Conservation (phyloP, 805 yeast species). For the Yamadazyma endophytica region DNA sequence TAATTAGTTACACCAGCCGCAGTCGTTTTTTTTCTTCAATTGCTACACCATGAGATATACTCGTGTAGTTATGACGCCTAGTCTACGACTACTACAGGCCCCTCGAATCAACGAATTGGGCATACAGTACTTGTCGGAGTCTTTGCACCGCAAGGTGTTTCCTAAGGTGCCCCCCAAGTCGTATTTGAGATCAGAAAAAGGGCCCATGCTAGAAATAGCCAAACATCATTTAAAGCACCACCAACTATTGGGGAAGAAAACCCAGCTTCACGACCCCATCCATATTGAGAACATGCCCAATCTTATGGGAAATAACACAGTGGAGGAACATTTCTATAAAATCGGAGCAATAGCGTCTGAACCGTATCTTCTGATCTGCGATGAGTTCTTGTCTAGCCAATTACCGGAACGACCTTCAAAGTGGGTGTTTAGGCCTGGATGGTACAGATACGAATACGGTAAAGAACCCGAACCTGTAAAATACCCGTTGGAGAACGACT, state of each 20-base stretch:
- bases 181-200: conserved; percentile 24
- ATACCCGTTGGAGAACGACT: conserved; percentile 64
- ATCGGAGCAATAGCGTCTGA: conserved; percentile 57
- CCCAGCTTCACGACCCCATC: conserved; percentile 59
- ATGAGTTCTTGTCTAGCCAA: conserved; percentile 31
- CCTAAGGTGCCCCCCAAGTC: conserved; percentile 31
- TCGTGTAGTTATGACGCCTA: no score
- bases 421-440: conserved; percentile 69
- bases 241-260: conserved; percentile 70
- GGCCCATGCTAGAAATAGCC: conserved; percentile 47
- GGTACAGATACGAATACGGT: conserved; percentile 69
- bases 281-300: conserved; percentile 56
- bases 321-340: conserved; percentile 83
- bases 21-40: no score
- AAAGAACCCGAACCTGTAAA: conserved; percentile 52
- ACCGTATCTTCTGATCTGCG: conserved; percentile 55
- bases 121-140: conserved; percentile 66
- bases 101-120: conserved; percentile 75
- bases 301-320: conserved; percentile 60
- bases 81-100: no score
- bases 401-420: conserved; percentile 21
- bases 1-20: no score
- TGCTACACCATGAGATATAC: no score
- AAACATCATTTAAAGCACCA: conserved; percentile 56
- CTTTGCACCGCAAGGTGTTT: conserved; percentile 59